phyloP scores from a whole-genome alignment of 352 stramenopile genomes.

The Plasmopara muralis region DNA sequence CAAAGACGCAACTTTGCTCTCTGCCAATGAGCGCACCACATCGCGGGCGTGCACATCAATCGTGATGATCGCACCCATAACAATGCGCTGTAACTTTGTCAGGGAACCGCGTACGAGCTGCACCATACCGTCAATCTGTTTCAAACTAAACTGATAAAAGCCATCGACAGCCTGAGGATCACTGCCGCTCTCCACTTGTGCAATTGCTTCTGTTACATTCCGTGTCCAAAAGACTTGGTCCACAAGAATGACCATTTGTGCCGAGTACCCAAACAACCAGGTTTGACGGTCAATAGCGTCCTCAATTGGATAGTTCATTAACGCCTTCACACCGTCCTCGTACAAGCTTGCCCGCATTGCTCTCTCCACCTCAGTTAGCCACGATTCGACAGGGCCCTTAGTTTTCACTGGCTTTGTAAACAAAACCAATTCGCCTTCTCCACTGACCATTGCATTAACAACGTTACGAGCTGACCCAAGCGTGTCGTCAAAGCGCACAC shows the following conservation, averaged over 20 bases:
- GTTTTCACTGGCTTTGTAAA: slow-evolving; percentile 73
- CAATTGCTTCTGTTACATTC: slow-evolving; percentile 80
- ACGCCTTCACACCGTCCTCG: slow-evolving; percentile 74
- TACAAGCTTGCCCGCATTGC: slow-evolving; percentile 84
- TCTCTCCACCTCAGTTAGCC: slow-evolving; percentile 85
- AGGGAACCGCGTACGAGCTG: slow-evolving; percentile 81
- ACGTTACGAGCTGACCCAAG: slow-evolving; percentile 32
- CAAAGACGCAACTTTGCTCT: slow-evolving; percentile 72
- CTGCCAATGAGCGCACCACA: slow-evolving; percentile 76
- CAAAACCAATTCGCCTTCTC: slow-evolving; percentile 78
- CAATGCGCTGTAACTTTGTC: slow-evolving; percentile 81
- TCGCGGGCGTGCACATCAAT: slow-evolving; percentile 90
- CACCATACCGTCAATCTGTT: slow-evolving; percentile 91
- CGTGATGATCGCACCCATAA: slow-evolving; percentile 88
- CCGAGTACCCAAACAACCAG: slow-evolving; percentile 88
- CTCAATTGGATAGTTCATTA: slow-evolving; percentile 84
- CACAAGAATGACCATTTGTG: slow-evolving; percentile 84
- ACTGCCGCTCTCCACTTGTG: slow-evolving; percentile 59
- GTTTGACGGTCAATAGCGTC: slow-evolving; percentile 83
- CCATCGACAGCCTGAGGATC: slow-evolving; percentile 65
- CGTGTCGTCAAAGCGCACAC: slow-evolving; percentile 75
- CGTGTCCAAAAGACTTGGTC: slow-evolving; percentile 90
- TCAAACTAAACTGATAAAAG: slow-evolving; percentile 86
- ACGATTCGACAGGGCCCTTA: slow-evolving; percentile 81
- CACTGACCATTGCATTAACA: slow-evolving; percentile 80